These are phyloP conservation scores for Omphalotus guepiniiformis DNA, from an alignment of 768 basidiomycete species.

Conservation along the genomic window DNA sequence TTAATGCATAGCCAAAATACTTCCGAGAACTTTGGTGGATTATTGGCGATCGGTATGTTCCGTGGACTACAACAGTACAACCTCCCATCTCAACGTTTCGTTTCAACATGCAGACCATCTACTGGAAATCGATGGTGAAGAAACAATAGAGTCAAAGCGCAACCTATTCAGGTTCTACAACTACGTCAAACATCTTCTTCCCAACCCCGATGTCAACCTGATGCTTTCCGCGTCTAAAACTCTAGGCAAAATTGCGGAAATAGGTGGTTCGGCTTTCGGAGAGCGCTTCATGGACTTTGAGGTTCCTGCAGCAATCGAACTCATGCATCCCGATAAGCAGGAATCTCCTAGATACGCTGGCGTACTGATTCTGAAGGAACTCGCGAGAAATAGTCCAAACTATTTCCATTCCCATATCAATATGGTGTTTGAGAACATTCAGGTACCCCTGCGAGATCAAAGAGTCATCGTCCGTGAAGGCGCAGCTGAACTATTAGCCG, in stretches of 20 bases:
- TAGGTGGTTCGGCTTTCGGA: conserved; percentile 79
- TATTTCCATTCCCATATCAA: conserved; percentile 88
- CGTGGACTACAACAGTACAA: too few relatives aligned
- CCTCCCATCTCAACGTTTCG: not conserved
- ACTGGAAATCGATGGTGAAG: conserved; percentile 72
- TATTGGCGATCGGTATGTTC: conserved; percentile 80
- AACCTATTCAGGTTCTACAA: conserved; percentile 86
- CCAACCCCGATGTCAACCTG: conserved; percentile 86
- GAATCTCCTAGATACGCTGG: conserved; percentile 91
- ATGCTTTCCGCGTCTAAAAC: conserved; percentile 96
- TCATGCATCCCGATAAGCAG: conserved; percentile 73
- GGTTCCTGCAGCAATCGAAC: conserved; percentile 77
- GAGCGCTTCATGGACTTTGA: conserved; percentile 89
- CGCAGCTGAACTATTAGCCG: conserved; percentile 89
- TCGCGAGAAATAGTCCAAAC: conserved; percentile 82
- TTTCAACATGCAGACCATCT: conserved; percentile 51
- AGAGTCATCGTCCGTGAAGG: conserved; percentile 90
- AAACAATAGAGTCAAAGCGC: conserved; percentile 74
- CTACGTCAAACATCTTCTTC: conserved; percentile 90
- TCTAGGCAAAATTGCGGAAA: conserved; percentile 79
- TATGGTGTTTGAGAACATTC: conserved; percentile 88
- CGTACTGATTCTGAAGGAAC: conserved; percentile 89
- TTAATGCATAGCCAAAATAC: conserved; percentile 78
- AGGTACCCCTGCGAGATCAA: conserved; percentile 83
- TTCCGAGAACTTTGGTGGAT: conserved; percentile 79